Evolutionary conservation across 768 basidiomycete species (phyloP).

Genomic region (Russula lepida): DNA sequence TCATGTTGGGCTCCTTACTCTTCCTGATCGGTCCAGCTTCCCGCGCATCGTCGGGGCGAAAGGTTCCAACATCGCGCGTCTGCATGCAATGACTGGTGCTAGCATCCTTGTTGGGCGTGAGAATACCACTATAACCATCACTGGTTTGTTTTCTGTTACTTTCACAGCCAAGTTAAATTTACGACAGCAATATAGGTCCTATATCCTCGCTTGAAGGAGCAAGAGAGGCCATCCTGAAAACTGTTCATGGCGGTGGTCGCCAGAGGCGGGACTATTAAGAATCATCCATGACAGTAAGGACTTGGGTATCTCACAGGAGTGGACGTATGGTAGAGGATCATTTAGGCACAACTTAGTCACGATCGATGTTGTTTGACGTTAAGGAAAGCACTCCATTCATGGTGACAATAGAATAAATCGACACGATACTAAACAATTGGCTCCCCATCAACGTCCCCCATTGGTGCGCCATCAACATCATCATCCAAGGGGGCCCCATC

Average conservation of each 20-base stretch:
- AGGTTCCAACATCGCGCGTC: conserved; percentile 81
- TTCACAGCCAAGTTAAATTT: conserved; percentile 6
- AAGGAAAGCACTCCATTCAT: not conserved
- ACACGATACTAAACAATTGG: conserved; percentile 21
- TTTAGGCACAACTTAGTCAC: conserved; percentile 3
- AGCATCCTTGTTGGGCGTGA: conserved; percentile 89
- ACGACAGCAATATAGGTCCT: conserved; percentile 40
- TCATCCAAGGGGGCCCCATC: conserved; percentile 22
- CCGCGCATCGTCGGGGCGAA: conserved; percentile 90
- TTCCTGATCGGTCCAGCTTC: conserved; percentile 77
- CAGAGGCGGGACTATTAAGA: conserved; percentile 11
- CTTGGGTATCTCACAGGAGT: conserved; percentile 4
- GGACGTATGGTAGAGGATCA: not conserved
- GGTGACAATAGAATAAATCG: not conserved
- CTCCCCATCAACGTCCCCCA: conserved; percentile 33
- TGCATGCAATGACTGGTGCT: conserved; percentile 82
- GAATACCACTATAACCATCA: conserved; percentile 78
- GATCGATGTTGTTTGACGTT: not conserved
- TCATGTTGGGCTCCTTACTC: conserved; percentile 77
- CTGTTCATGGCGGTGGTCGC: conserved; percentile 27
- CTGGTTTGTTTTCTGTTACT: conserved; percentile 40
- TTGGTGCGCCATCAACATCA: conserved; percentile 27
- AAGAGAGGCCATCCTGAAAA: conserved; percentile 66
- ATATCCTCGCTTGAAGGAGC: conserved; percentile 61
- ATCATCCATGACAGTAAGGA: not conserved